phyloP scores from a whole-genome alignment of 768 basidiomycete species.

The Podaxis sp. region DNA sequence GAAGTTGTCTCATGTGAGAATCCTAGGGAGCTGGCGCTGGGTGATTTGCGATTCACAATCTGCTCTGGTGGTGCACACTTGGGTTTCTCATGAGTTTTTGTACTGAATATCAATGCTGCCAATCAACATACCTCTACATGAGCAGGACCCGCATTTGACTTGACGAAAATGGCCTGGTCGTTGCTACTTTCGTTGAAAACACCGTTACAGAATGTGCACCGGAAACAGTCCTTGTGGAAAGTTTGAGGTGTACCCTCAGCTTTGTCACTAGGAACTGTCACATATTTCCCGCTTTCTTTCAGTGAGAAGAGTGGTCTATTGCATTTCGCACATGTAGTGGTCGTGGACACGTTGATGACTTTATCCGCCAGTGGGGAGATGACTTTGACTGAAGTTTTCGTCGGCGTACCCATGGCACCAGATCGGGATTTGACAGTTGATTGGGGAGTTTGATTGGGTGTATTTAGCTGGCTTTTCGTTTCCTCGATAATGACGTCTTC shows the following conservation, averaged over 20 bases:
- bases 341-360: slow-evolving; percentile 21
- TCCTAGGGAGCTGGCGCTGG: slow-evolving; percentile 20
- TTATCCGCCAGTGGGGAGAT: slow-evolving; percentile 1
- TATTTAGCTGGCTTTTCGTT: slow-evolving; percentile 26
- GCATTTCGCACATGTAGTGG: slow-evolving; percentile 60
- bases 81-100: slow-evolving; percentile 4
- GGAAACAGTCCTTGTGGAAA: slow-evolving; percentile 77
- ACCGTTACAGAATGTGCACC: slow-evolving; percentile 61
- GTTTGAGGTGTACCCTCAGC: slow-evolving; percentile 42
- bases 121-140: slow-evolving; percentile 50
- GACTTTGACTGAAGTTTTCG: slow-evolving; percentile 23
- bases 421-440: slow-evolving; percentile 15
- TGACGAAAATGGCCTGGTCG: slow-evolving; percentile 70
- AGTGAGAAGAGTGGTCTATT: slow-evolving; percentile 50
- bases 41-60: slow-evolving; percentile 32
- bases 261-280: slow-evolving; percentile 59
- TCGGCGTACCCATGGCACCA: slow-evolving; percentile 21
- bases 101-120: neutral
- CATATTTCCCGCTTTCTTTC: slow-evolving; percentile 57
- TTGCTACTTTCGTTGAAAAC: slow-evolving; percentile 56
- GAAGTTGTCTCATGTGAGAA: slow-evolving; percentile 12
- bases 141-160: slow-evolving; percentile 58
- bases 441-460: slow-evolving; percentile 27
- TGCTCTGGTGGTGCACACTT: slow-evolving; percentile 45
- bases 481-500: slow-evolving; percentile 26